Percentiles rank a stretch among this genome's conserved stretches.
These are phyloP conservation scores for Penicillium atrosanguineum DNA, from an alignment of 495 filamentous ascomycete species.

Conservation along the genomic window DNA sequence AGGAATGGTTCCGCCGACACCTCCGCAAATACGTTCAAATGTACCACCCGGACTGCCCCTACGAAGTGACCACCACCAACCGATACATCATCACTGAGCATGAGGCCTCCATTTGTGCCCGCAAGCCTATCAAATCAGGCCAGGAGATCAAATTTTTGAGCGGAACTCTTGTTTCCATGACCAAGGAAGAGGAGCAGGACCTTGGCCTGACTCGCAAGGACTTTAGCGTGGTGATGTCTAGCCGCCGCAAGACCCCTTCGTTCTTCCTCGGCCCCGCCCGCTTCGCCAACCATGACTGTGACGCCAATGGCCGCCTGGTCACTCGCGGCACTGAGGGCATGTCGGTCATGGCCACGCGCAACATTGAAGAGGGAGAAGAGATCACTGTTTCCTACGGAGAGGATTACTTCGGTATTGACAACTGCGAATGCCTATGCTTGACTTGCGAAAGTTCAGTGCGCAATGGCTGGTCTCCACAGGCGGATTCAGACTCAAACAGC, in stretches of 20 bases:
- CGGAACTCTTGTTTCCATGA: constrained; percentile 87
- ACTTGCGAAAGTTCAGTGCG: constrained; percentile 74
- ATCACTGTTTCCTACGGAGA: constrained; percentile 95
- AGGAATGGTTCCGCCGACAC: constrained; percentile 83
- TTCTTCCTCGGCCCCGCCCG: constrained; percentile 92
- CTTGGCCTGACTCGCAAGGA: constrained; percentile 77
- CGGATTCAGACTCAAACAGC: constrained; percentile 37
- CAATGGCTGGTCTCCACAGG: constrained; percentile 73
- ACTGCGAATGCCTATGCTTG: constrained; percentile 89
- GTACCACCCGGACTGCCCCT: constrained; percentile 88
- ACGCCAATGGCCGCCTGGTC: constrained; percentile 82
- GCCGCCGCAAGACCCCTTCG: constrained; percentile 80
- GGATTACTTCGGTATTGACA: constrained; percentile 92
- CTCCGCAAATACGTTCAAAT: constrained; percentile 89
- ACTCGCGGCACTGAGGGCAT: constrained; percentile 83
- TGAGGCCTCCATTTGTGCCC: constrained; percentile 85
- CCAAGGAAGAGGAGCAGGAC: constrained; percentile 80
- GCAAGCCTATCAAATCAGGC: constrained; percentile 71
- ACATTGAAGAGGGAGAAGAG: constrained; percentile 86
- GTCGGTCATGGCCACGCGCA: constrained; percentile 72
- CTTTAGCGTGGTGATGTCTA: constrained; percentile 94
- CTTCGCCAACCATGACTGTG: constrained; percentile 97
- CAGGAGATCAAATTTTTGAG: constrained; percentile 87
- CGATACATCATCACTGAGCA: constrained; percentile 88
- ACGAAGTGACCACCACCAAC: constrained; percentile 91